Evolutionary conservation across 306 rosid genomes (phyloP), one percentile per base, ranked within the genome.

Genomic region (Prinsepia uniflora): DNA sequence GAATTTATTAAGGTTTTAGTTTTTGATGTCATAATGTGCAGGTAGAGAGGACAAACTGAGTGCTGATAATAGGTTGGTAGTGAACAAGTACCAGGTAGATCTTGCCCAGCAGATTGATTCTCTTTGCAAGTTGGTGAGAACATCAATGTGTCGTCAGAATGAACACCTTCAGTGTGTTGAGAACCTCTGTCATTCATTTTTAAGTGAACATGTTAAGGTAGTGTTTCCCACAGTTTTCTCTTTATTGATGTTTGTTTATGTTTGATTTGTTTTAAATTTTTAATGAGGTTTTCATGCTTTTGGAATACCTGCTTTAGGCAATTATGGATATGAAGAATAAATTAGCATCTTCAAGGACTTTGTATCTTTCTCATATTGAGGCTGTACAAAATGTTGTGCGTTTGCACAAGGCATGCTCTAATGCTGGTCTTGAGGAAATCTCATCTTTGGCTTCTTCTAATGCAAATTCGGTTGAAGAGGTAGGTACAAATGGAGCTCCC

Each of bases 311-410:
- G 48, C 45, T 10, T 19, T 77, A 95, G 99, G 91, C 85, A 9
- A 84, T 82, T 64, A 22, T 65, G 68, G 96, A 87, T 78, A 72
- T 88, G 68, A 91, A 82, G 83, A 83, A 75, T 75, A 91, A 86
- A 77, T 82, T 91, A 72, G 71, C 83, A 56, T 76, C 81, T 69
- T 75, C 89, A 41, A 89, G 90, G 86, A 65, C 80, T 44, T 70
- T 85, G 81, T 91, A 83, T 68, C 49, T 82, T 55, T 87, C 89
- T 67, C 96, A 95, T 72, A 71, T 88, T 17, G 96, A 95, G 82
- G 96, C 87, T 30, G 78, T 86, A 74, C 93, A 91, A 83, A 95
- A 95, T 80, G 96, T 91, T 67, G 97, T 95, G 71, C 89, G 90
- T 69, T 88, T 95, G 83, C 97, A 91, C 81, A 84, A 75, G 81